These are phyloP conservation scores for Reticulascus tulasneorum DNA, from an alignment of 2,329 filamentous ascomycete genomes.

Conservation along the genomic window DNA sequence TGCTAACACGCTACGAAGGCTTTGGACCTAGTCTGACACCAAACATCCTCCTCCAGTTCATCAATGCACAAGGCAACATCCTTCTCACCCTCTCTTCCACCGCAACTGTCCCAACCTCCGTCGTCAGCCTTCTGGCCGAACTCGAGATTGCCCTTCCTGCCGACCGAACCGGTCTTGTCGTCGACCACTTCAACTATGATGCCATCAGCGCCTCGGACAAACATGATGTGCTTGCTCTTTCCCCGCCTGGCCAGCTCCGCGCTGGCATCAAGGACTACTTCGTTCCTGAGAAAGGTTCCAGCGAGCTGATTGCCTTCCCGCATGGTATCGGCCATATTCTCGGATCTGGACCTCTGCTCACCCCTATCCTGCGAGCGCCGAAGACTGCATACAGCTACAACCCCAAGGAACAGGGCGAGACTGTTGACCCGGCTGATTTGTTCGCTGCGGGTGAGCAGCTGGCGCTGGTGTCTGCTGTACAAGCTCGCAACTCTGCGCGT, in stretches of 20 bases:
- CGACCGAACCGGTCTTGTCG: constrained; percentile 78
- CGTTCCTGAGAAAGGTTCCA: constrained; percentile 50
- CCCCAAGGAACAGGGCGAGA: constrained; percentile 74
- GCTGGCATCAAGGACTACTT: constrained; percentile 76
- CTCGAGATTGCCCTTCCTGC: constrained; percentile 83
- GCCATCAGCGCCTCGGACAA: constrained; percentile 68
- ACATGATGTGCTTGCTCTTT: constrained; percentile 83
- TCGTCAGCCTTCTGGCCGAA: constrained; percentile 78
- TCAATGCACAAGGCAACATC: constrained; percentile 89
- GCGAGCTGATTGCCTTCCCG: constrained; percentile 71
- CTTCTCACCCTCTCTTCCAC: constrained; percentile 77
- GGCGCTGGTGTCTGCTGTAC: constrained; percentile 76
- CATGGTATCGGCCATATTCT: constrained; percentile 76
- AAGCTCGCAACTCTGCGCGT: constrained; percentile 90
- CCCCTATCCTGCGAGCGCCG: constrained; percentile 78
- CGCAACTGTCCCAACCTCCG: constrained; percentile 63
- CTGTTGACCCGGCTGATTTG: constrained; percentile 66
- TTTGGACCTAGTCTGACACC: constrained; percentile 87
- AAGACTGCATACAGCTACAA: constrained; percentile 90
- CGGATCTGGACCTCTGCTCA: constrained; percentile 71
- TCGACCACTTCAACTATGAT: constrained; percentile 97
- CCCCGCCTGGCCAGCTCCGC: constrained; percentile 61
- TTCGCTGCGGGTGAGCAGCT: constrained; percentile 84
- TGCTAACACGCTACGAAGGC: constrained; percentile 42
- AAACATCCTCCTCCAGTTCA: constrained; percentile 80